Conservation (phyloP, 108 stramenopile species). For the Ochromonas danica region DNA sequence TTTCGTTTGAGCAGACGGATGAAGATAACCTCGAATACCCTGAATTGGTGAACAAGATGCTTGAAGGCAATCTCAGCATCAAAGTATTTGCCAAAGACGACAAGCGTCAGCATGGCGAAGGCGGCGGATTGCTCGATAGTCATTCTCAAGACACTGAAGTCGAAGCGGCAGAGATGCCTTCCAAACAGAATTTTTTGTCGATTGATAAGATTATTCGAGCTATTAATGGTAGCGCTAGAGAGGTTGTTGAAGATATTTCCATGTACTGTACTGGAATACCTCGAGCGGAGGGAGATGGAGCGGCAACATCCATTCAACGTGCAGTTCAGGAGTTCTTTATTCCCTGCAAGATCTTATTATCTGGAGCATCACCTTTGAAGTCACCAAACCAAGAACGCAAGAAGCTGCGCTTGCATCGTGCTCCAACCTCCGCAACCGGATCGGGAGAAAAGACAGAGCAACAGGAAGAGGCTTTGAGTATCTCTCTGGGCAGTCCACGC, state of each 20-base stretch:
- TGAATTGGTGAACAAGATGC: background rate
- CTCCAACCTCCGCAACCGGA: too few species aligned
- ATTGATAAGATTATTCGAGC: background rate
- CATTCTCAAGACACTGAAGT: background rate
- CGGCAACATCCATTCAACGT: background rate
- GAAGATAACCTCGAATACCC: constrained; percentile 7
- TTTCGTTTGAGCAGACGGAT: background rate
- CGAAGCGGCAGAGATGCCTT: background rate
- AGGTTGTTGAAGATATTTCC: background rate
- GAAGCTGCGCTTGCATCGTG: background rate
- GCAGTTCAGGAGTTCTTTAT: background rate
- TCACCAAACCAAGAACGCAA: background rate
- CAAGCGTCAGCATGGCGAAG: background rate
- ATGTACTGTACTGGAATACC: too few species aligned
- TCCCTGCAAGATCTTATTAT: constrained; percentile 10
- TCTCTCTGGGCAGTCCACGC: too few species aligned
- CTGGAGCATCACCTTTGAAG: too few species aligned
- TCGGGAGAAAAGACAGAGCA: too few species aligned
- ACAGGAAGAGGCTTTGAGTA: too few species aligned
- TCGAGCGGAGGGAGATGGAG: too few species aligned
- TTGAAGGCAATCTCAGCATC: constrained; percentile 1
- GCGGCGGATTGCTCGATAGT: background rate
- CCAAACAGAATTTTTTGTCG: background rate
- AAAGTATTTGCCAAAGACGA: background rate
- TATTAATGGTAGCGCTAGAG: background rate